These are phyloP conservation scores for Fusarium napiforme DNA, from an alignment of 2,329 filamentous ascomycete genomes.

Conservation along the genomic window DNA sequence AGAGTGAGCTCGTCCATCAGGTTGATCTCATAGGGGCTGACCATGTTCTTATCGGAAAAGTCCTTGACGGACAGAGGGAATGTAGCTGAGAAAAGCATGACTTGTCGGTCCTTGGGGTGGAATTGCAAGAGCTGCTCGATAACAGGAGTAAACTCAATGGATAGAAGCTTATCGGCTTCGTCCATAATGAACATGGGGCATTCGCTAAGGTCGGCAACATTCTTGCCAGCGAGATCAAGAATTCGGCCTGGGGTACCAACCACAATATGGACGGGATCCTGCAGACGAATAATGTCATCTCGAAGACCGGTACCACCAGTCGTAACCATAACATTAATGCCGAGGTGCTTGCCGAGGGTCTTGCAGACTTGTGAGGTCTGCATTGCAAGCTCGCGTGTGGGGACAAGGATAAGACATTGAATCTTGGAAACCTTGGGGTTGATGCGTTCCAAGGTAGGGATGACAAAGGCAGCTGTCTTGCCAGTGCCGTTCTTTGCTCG, in stretches of 20 bases:
- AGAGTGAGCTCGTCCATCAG: constrained; percentile 99
- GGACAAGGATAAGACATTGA: constrained; percentile 94
- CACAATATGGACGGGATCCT: constrained; percentile 95
- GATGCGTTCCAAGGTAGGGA: constrained; percentile 93
- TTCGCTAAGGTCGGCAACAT: constrained; percentile 93
- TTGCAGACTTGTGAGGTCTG: constrained; percentile 99
- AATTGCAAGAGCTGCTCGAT: constrained; percentile 96
- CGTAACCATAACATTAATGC: constrained; percentile 98
- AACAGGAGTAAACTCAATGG: constrained; percentile 94
- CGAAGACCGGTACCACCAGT: constrained; percentile 95
- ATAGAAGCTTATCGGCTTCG: constrained; percentile 97
- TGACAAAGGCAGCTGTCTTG: constrained; percentile 98
- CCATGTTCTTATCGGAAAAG: constrained; percentile 99
- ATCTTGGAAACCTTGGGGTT: constrained; percentile 97
- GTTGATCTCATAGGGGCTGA: constrained; percentile 96
- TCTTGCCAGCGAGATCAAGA: constrained; percentile 94
- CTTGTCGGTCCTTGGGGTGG: constrained; percentile 96
- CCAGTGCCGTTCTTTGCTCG: constrained; percentile 98
- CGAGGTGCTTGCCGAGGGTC: constrained; percentile 95
- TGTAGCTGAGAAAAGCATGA: constrained; percentile 99
- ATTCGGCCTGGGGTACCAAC: constrained; percentile 97
- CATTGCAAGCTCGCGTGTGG: constrained; percentile 94
- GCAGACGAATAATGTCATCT: constrained; percentile 95
- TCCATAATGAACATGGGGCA: constrained; percentile 99
- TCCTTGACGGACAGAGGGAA: constrained; percentile 97